Conservation (phyloP, 768 basidiomycete genomes). For the Pisolithus sp. region DNA sequence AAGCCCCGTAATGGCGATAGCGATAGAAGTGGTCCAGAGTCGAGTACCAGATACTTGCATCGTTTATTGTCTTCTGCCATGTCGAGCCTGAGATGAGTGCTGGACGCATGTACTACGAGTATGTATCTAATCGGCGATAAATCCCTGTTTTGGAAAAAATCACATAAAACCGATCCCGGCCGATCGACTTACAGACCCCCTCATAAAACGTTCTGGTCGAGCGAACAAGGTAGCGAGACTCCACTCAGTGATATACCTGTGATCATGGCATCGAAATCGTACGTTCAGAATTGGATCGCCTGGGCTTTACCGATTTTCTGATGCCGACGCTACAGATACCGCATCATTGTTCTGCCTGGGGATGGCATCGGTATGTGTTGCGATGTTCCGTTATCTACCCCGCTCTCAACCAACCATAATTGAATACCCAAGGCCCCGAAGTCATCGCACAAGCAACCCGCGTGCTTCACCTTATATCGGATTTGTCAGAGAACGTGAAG, state of each 20-base stretch:
- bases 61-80: slow-evolving; percentile 32
- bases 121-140: neutral
- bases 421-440: slow-evolving; percentile 63
- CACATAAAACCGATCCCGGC: neutral
- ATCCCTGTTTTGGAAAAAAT: neutral
- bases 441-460: slow-evolving; percentile 81
- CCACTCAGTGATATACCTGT: neutral
- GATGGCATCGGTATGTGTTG: slow-evolving; percentile 83
- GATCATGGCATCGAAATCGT: slow-evolving; percentile 43
- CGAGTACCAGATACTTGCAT: slow-evolving; percentile 81
- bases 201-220: neutral
- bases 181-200: neutral
- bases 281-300: slow-evolving; percentile 9
- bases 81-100: neutral
- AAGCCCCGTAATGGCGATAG: slow-evolving; percentile 85
- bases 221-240: neutral
- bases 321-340: slow-evolving; percentile 50
- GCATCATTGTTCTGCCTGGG: slow-evolving; percentile 85
- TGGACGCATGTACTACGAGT: neutral
- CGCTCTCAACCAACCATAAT: neutral
- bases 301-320: slow-evolving; percentile 6
- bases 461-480: slow-evolving; percentile 69
- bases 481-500: slow-evolving; percentile 54
- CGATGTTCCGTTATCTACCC: neutral
- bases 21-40: slow-evolving; percentile 89